Conservation (phyloP, 1,284 basidiomycete genomes). For the Porphyrellus sp. region DNA sequence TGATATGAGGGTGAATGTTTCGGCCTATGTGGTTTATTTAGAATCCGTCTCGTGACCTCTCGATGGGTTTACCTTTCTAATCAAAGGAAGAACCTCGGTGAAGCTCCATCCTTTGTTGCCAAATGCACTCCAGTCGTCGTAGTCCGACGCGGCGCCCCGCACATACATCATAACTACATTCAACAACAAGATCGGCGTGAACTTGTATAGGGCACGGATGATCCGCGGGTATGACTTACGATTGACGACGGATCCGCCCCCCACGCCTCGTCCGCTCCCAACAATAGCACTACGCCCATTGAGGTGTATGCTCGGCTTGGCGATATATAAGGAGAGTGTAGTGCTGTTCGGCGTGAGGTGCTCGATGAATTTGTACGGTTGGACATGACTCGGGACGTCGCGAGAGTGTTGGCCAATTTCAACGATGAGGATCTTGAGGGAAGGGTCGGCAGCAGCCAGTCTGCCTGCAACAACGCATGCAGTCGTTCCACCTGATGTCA, state of each 20-base stretch:
- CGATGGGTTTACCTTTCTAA: slow-evolving; percentile 2
- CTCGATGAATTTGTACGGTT: slow-evolving; percentile 6
- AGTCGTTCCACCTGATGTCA: slow-evolving; percentile 17
- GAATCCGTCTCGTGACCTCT: background rate
- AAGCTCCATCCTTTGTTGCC: slow-evolving; percentile 53
- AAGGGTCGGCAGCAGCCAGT: slow-evolving; percentile 15
- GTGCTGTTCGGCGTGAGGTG: background rate
- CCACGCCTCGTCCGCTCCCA: background rate
- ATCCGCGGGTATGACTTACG: no score
- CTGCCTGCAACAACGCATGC: slow-evolving; percentile 22
- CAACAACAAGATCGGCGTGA: background rate
- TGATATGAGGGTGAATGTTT: slow-evolving; percentile 7
- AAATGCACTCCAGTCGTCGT: slow-evolving; percentile 52
- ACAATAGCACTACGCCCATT: slow-evolving; percentile 5
- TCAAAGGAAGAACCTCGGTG: slow-evolving; percentile 7
- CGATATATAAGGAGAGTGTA: slow-evolving; percentile 1
- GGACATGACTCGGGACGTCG: slow-evolving; percentile 2
- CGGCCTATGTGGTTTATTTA: background rate
- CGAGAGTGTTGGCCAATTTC: slow-evolving; percentile 10
- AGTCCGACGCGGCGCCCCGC: slow-evolving; percentile 53
- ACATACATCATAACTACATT: slow-evolving; percentile 50
- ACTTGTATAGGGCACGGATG: no score
- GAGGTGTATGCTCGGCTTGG: slow-evolving; percentile 1
- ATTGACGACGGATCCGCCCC: background rate
- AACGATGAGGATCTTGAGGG: slow-evolving; percentile 21